These are phyloP conservation scores for Tuber umbilicatum DNA, from an alignment of 495 filamentous ascomycete genomes.

Conservation along the genomic window DNA sequence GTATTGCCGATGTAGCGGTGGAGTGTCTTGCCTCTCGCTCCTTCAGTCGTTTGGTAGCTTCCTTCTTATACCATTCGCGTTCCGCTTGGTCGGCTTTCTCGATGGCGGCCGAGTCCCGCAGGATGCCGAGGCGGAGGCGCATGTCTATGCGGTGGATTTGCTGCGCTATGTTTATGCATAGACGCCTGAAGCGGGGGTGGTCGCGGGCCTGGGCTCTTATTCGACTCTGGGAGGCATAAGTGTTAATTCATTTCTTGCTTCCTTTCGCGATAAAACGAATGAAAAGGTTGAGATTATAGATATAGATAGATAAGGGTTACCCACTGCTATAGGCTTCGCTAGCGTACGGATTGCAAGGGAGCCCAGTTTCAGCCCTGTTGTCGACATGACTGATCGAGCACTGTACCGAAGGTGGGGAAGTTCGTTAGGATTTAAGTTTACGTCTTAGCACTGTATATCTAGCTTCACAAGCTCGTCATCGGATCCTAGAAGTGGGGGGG, in stretches of 20 bases:
- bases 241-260: background rate
- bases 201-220: constrained; percentile 94
- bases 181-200: constrained; percentile 77
- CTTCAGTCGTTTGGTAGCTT: constrained; percentile 38
- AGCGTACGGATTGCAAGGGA: constrained; percentile 62
- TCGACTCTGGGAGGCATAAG: constrained; percentile 56
- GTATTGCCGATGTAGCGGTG: constrained; percentile 50
- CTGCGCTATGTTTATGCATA: constrained; percentile 72
- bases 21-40: constrained; percentile 44
- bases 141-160: constrained; percentile 87
- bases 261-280: constrained; percentile 6
- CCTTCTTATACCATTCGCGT: constrained; percentile 35
- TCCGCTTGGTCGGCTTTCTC: constrained; percentile 72
- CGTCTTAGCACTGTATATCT: background rate
- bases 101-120: constrained; percentile 68
- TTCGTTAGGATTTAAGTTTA: background rate
- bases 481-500: background rate
- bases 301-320: constrained; percentile 25
- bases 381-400: constrained; percentile 47
- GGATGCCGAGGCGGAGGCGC: constrained; percentile 74
- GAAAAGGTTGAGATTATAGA: constrained; percentile 48
- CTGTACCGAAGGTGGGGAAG: background rate
- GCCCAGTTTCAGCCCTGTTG: constrained; percentile 61
- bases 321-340: constrained; percentile 66
- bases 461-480: background rate